Evolutionary conservation across 148 eudicot genomes (phyloP).

Genomic region (Rhododendron griersonianum): DNA sequence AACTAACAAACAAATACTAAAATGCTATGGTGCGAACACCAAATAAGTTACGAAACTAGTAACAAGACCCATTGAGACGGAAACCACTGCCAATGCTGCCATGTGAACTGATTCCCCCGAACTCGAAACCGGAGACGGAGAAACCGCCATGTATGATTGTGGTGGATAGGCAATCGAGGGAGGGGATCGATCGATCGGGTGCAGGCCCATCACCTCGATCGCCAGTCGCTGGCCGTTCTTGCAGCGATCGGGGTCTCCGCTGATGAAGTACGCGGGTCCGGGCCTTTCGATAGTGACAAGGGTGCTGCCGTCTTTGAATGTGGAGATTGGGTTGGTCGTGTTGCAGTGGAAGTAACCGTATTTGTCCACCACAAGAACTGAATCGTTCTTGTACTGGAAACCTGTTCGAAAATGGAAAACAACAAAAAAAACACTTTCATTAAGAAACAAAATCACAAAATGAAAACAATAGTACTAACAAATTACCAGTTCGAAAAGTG

Average conservation of each 20-base stretch:
- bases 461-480: too few species aligned
- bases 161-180: slow-evolving; percentile 11
- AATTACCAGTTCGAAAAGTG: too few species aligned
- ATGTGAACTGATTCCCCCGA: slow-evolving; percentile 9
- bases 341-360: slow-evolving; percentile 69
- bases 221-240: slow-evolving; percentile 41
- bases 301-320: slow-evolving; percentile 45
- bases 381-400: slow-evolving; percentile 62
- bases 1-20: background rate
- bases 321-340: slow-evolving; percentile 24
- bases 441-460: background rate
- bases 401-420: slow-evolving; percentile 19
- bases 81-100: background rate
- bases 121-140: slow-evolving; percentile 14
- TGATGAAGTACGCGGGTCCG: slow-evolving; percentile 47
- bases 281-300: slow-evolving; percentile 29
- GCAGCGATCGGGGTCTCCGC: slow-evolving; percentile 50
- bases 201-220: slow-evolving; percentile 38
- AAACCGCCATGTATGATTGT: background rate
- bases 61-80: background rate
- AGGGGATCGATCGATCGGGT: slow-evolving; percentile 1
- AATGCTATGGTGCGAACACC: background rate
- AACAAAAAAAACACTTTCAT: background rate
- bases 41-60: background rate
- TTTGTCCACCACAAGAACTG: slow-evolving; percentile 61